phyloP scores from a whole-genome alignment of 345 rosid genomes.

The Abelmoschus esculentus region DNA sequence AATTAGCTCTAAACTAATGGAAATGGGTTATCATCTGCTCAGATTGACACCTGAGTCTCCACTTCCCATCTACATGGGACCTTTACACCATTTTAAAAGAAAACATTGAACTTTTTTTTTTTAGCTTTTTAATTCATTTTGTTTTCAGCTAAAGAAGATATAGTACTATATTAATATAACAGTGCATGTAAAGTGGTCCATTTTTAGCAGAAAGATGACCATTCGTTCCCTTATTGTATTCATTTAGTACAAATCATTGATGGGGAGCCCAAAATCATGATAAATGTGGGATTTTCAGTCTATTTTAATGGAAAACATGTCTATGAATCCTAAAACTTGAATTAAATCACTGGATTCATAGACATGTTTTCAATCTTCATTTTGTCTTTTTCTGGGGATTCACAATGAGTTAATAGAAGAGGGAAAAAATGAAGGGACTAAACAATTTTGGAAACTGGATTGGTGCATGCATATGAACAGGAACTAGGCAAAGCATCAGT shows the following conservation, averaged over 20 bases:
- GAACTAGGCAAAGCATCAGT: background rate
- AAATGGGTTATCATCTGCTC: background rate
- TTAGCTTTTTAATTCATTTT: conserved; percentile 14
- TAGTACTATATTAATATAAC: background rate
- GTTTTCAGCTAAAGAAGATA: conserved; percentile 5
- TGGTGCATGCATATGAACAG: background rate
- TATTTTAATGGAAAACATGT: background rate
- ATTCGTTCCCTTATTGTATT: background rate
- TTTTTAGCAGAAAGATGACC: background rate
- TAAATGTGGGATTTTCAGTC: background rate
- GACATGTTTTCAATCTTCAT: too few species aligned
- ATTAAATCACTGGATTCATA: too few species aligned
- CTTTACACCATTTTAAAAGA: background rate
- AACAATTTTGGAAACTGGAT: background rate
- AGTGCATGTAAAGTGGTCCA: conserved; percentile 37
- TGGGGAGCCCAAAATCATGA: conserved; percentile 7
- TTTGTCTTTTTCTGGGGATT: too few species aligned
- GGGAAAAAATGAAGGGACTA: background rate
- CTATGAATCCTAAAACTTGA: background rate
- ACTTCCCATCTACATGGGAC: conserved; percentile 9
- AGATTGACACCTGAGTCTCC: conserved; percentile 11
- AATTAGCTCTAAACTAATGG: background rate
- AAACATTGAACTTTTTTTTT: background rate
- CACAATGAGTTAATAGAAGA: background rate
- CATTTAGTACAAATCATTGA: background rate